Evolutionary conservation across 305 asterid species (phyloP), one percentile per base, ranked within the genome.

Genomic region (Fraxinus xanthoxyloides): DNA sequence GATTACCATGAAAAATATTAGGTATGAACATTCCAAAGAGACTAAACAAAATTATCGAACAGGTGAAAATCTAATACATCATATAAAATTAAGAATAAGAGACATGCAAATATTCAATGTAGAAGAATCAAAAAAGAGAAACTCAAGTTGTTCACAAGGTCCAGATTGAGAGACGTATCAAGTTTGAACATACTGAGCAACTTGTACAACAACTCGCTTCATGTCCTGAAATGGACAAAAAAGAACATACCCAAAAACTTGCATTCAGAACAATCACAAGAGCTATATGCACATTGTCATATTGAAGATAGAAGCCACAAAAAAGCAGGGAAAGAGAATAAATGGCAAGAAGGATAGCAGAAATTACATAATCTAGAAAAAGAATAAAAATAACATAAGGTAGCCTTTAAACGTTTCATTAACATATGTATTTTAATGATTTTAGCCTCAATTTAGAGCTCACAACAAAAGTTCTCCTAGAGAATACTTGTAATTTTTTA

Each of bases 1-100:
- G 77, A 36, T 32, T 28, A 35, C 67, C 75, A 23, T 77, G 61
- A 56, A 79, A 79, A 73, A 38, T 65, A 85, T 67, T 7, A 76
- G 21, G 56, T 30, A 31, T 31, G 72, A 72, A 48, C 6, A 13
- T 24, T 36, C 12, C 67, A 59, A 77, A 32, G 15, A 56, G 61
- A 35, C 4, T 7, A 6, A 7, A 36, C 12, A 59, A 59, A 34
- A 69, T 36, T 70, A 12, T 4, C 74, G 35, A 15, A 35, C 0
- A 34, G 26, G 5, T 54, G 75, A 12, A 30, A 35, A 34, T 2
- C 34, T 7, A n/a, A 19, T 8, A 0, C 17, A 30, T 23, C 76
- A 77, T 69, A 30, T 73, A 48, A 69, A 82, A 17, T 77, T 56
- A 61, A 59, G 61, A 54, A 72, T 15, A 31, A 26, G 13, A 77